phyloP scores from a whole-genome alignment of 1,139 yeast genomes.

The Magnusiomyces suaveolens region DNA sequence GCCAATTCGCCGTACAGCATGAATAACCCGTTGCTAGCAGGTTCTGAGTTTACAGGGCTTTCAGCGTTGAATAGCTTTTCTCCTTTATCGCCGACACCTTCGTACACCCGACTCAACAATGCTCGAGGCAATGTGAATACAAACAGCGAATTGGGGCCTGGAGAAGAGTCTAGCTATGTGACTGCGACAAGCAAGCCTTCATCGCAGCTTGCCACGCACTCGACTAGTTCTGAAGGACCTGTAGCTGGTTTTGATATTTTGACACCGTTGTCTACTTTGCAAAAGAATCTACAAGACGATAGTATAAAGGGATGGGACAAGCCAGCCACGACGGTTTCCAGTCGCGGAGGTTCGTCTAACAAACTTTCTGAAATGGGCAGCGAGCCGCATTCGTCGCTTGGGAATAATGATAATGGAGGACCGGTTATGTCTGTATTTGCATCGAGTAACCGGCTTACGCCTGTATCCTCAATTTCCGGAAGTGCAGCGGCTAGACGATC shows the following conservation, averaged over 20 bases:
- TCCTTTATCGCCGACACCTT: background rate
- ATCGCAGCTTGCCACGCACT: no score
- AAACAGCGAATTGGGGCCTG: background rate
- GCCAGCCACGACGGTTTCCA: background rate
- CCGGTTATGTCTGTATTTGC: background rate
- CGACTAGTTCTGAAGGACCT: no score
- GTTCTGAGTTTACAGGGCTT: background rate
- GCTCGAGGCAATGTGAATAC: background rate
- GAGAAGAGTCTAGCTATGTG: no score
- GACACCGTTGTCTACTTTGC: constrained; percentile 15
- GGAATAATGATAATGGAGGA: background rate
- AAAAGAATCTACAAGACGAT: background rate
- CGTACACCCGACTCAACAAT: background rate
- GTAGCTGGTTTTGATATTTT: constrained; percentile 2
- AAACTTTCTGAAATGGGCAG: background rate
- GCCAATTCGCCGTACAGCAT: background rate
- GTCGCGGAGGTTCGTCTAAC: background rate
- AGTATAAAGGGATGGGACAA: background rate
- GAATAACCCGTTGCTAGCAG: background rate
- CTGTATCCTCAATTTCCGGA: background rate
- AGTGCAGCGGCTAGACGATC: background rate
- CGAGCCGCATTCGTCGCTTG: background rate
- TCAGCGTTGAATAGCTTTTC: background rate
- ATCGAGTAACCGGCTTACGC: background rate
- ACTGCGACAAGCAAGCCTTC: no score